Percentiles rank a stretch among this genome's conserved stretches.
Conservation (phyloP, 257 asterid genomes). For the Vinca minor region DNA sequence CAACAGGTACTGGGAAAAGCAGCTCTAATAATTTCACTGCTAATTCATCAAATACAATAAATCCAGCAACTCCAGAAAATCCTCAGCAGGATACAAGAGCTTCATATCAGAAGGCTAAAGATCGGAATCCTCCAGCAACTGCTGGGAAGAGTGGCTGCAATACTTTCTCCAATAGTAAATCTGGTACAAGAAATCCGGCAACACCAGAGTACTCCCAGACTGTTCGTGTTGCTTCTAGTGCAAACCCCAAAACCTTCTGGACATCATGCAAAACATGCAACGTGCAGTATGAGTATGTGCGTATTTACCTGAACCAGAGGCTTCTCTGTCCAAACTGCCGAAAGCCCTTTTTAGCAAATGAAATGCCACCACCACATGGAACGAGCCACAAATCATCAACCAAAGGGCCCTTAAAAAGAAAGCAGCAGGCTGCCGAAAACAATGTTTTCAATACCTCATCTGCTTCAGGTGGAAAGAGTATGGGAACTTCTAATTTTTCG, state of each 20-base stretch:
- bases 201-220: constrained; percentile 14
- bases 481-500: constrained; percentile 12
- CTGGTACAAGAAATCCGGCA: neutral
- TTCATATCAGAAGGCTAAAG: constrained; percentile 11
- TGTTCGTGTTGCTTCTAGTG: constrained; percentile 15
- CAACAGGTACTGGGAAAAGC: constrained; percentile 8
- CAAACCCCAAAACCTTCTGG: constrained; percentile 42
- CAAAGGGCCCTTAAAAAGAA: constrained; percentile 13
- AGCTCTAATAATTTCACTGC: constrained; percentile 8
- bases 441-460: constrained; percentile 10
- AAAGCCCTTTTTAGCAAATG: constrained; percentile 40
- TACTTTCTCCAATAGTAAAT: constrained; percentile 4
- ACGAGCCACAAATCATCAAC: constrained; percentile 6
- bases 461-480: constrained; percentile 13
- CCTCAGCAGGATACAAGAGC: constrained; percentile 17
- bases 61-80: constrained; percentile 9
- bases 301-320: constrained; percentile 26
- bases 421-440: constrained; percentile 15
- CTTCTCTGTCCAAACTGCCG: constrained; percentile 44
- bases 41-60: constrained; percentile 19
- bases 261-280: constrained; percentile 45
- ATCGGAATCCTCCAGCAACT: constrained; percentile 12
- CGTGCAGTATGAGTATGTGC: constrained; percentile 26
- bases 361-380: constrained; percentile 30
- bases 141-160: constrained; percentile 12